Evolutionary conservation across 768 basidiomycete species (phyloP), one percentile per base, ranked within the genome.

Genomic region (Ramaria sp.): DNA sequence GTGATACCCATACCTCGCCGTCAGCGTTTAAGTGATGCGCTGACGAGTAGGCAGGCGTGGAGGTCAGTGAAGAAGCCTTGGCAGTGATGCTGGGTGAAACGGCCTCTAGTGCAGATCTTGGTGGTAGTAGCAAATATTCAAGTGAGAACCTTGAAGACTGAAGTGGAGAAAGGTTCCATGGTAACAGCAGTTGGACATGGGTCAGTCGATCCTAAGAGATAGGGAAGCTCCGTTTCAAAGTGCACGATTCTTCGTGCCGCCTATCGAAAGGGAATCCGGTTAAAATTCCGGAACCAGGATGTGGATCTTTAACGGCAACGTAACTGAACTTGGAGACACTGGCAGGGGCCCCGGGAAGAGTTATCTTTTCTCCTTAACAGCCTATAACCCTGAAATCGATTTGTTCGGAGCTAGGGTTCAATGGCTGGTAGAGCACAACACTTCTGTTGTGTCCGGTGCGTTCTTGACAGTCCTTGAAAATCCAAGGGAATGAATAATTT

Each of bases 41-140:
- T 77, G 75, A 82, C 77, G 81, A 84, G 81, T 82, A 83, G 82
- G 81, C 78, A 78, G 81, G 79, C 79, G 78, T 83, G 82, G 24
- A 22, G 82, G 81, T 84, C 74, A 68, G 79, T 82, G 81, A 81
- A 80, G 82, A 84, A 85, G 82, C 80, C 78, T 82, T 75, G 80
- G 82, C 78, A 80, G 83, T 74, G 73, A 84, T 80, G 75, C 78
- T 75, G 77, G 77, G 77, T 82, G 77, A 73, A 84, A 80, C 81
- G 72, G 81, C 82, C 83, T 80, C 79, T 83, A 83, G 83, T 82
- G 81, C 82, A 84, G 83, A 84, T 86, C 83, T 84, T 83, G 82
- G 84, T 85, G 81, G 81, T 80, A 84, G 84, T 85, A 85, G 83
- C 84, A 84, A 84, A 84, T 85, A 84, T 81, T 83, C 83, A 81